Evolutionary conservation across 2,329 filamentous ascomycete genomes (phyloP).

Genomic region (Diaporthe ilicicola): DNA sequence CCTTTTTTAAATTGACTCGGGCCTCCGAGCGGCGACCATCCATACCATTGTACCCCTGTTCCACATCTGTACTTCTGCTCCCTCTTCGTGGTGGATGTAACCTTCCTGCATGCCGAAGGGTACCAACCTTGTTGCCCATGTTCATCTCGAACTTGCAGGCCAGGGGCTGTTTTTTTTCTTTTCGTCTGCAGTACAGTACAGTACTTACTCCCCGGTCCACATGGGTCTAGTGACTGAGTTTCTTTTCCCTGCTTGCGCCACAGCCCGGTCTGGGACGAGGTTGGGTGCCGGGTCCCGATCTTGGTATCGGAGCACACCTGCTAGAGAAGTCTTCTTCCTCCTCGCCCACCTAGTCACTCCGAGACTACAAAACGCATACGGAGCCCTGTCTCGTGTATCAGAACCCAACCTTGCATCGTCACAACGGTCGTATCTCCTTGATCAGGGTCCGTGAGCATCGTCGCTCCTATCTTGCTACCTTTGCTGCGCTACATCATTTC

Average conservation of each 20-base stretch:
- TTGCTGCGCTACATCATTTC: slow-evolving; percentile 3
- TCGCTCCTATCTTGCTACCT: slow-evolving; percentile 19
- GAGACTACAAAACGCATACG: slow-evolving; percentile 21
- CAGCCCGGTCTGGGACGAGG: slow-evolving; percentile 11
- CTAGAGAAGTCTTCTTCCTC: slow-evolving; percentile 20
- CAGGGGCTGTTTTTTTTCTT: slow-evolving; percentile 6
- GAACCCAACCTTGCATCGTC: slow-evolving; percentile 18
- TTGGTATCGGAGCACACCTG: slow-evolving; percentile 21
- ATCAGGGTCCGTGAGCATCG: slow-evolving; percentile 17
- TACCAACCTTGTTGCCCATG: slow-evolving; percentile 28
- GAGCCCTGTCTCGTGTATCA: slow-evolving; percentile 24
- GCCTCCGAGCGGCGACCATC: slow-evolving; percentile 26
- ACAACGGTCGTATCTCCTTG: slow-evolving; percentile 11
- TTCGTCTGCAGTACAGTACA: slow-evolving; percentile 3
- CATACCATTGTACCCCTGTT: slow-evolving; percentile 27
- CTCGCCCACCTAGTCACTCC: neutral
- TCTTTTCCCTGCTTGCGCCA: slow-evolving; percentile 25
- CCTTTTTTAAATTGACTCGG: slow-evolving; percentile 19
- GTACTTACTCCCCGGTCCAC: slow-evolving; percentile 10
- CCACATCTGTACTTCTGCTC: slow-evolving; percentile 20
- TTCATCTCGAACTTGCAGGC: slow-evolving; percentile 22
- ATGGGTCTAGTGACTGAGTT: slow-evolving; percentile 20
- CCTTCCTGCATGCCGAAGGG: slow-evolving; percentile 30
- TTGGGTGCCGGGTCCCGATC: slow-evolving; percentile 27
- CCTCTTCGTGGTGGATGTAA: slow-evolving; percentile 24